Evolutionary conservation across 1,284 basidiomycete genomes (phyloP).

Genomic region (Puccinia hordei): DNA sequence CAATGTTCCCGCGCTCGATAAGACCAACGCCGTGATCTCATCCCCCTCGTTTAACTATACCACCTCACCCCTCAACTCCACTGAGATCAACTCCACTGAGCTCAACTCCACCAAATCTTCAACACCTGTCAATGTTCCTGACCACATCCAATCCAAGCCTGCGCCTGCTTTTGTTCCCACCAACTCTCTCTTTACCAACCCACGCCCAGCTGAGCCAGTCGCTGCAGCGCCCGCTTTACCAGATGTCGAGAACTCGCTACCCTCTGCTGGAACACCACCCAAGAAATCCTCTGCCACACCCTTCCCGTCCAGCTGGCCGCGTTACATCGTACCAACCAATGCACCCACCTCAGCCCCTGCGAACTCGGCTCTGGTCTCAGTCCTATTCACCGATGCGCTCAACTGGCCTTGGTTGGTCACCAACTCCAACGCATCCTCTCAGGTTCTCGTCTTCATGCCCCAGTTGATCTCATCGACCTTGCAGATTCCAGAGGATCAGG

Average conservation of each 20-base stretch:
- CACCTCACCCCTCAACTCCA: not conserved
- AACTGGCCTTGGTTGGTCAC: slow-evolving; percentile 55
- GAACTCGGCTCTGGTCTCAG: slow-evolving; percentile 53
- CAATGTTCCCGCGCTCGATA: not conserved
- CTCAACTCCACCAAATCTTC: not conserved
- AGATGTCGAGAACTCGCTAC: not conserved
- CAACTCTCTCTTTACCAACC: slow-evolving; percentile 29
- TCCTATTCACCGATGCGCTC: slow-evolving; percentile 54
- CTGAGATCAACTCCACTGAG: not conserved
- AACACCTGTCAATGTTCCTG: not conserved
- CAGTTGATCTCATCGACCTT: slow-evolving; percentile 52
- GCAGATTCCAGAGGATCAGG: slow-evolving; percentile 53
- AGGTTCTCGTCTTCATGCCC: slow-evolving; percentile 55
- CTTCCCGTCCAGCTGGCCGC: slow-evolving; percentile 40
- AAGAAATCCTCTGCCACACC: slow-evolving; percentile 1
- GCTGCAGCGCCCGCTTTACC: not conserved
- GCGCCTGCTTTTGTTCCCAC: slow-evolving; percentile 35
- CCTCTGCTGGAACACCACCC: not conserved
- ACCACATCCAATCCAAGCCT: not conserved
- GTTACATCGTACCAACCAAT: slow-evolving; percentile 39
- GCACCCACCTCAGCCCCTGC: slow-evolving; percentile 4
- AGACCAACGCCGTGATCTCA: not conserved
- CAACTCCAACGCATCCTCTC: slow-evolving; percentile 55
- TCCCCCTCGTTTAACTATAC: not conserved
- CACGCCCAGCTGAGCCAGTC: not conserved